phyloP scores from a whole-genome alignment of 139 green algal species.

The Micractinium sp. region DNA sequence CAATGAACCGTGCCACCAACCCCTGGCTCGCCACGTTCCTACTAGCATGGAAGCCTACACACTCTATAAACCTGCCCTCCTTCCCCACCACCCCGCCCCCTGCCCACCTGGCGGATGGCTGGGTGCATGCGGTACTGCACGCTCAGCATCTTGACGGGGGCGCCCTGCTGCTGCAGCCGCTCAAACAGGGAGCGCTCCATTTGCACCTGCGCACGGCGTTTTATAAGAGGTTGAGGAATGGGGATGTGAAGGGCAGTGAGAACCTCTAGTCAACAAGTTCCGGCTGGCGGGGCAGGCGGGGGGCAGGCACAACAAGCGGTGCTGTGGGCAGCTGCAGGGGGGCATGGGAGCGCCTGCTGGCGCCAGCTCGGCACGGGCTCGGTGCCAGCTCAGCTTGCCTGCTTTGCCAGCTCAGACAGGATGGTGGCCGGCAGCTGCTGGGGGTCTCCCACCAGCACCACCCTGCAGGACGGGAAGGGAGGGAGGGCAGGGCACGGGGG shows the following conservation, averaged over 20 bases:
- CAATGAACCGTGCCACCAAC: too few species aligned
- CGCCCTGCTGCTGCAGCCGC: conserved; percentile 65
- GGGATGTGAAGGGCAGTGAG: background rate
- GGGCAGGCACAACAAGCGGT: too few species aligned
- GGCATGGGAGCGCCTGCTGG: too few species aligned
- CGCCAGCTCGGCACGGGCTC: too few species aligned
- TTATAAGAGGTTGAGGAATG: background rate
- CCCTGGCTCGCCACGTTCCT: too few species aligned
- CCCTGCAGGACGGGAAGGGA: conserved; percentile 34
- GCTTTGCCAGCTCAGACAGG: conserved; percentile 61
- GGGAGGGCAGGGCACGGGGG: too few species aligned
- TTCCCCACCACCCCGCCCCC: background rate
- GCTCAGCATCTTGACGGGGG: conserved; percentile 63
- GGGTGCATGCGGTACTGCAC: conserved; percentile 96
- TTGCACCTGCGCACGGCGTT: conserved; percentile 39
- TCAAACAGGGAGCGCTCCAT: conserved; percentile 91
- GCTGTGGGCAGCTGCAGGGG: too few species aligned
- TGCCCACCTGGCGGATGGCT: conserved; percentile 66
- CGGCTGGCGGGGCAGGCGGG: background rate
- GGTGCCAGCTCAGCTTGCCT: conserved; percentile 20
- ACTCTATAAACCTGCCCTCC: too few species aligned
- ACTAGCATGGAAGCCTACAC: too few species aligned
- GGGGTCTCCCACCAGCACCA: conserved; percentile 90
- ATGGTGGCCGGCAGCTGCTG: conserved; percentile 95
- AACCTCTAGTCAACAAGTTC: background rate